Conservation (phyloP, 1,284 basidiomycete species). For the Austroboletus niveus region DNA sequence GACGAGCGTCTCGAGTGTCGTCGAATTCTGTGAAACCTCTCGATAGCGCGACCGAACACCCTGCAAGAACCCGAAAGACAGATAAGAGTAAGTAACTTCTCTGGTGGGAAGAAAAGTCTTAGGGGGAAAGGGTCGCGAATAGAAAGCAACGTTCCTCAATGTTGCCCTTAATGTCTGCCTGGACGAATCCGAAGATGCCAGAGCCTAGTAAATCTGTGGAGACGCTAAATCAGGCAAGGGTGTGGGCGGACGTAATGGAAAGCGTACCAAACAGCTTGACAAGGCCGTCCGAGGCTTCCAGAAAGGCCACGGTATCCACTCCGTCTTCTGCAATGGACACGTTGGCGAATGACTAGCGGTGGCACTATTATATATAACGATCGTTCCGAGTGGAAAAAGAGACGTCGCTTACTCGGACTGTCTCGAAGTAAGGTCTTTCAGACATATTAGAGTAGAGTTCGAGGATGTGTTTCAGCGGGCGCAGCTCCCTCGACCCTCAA, state of each 20-base stretch:
- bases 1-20: conserved; percentile 81
- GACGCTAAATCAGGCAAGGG: conserved; percentile 14
- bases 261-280: conserved; percentile 84
- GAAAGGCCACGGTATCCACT: conserved; percentile 81
- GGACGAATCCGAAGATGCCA: conserved; percentile 86
- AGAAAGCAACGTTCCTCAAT: conserved; percentile 60
- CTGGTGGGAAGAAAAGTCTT: conserved; percentile 1
- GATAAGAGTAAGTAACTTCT: conserved; percentile 15
- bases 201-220: conserved; percentile 80
- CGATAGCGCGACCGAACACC: conserved; percentile 78
- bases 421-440: conserved; percentile 72
- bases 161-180: conserved; percentile 88
- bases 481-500: conserved; percentile 6
- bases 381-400: not conserved
- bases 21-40: conserved; percentile 50
- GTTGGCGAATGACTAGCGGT: conserved; percentile 78
- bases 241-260: conserved; percentile 19
- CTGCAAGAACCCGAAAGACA: conserved; percentile 39
- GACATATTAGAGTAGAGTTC: conserved; percentile 20
- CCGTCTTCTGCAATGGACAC: conserved; percentile 76
- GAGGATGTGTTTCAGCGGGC: conserved; percentile 5
- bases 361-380: not conserved
- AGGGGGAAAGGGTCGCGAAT: conserved; percentile 4
- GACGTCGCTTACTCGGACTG: conserved; percentile 56
- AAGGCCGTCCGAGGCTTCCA: conserved; percentile 89